Evolutionary conservation across 2,329 filamentous ascomycete species (phyloP).

Genomic region (Penicillium rolfsii): DNA sequence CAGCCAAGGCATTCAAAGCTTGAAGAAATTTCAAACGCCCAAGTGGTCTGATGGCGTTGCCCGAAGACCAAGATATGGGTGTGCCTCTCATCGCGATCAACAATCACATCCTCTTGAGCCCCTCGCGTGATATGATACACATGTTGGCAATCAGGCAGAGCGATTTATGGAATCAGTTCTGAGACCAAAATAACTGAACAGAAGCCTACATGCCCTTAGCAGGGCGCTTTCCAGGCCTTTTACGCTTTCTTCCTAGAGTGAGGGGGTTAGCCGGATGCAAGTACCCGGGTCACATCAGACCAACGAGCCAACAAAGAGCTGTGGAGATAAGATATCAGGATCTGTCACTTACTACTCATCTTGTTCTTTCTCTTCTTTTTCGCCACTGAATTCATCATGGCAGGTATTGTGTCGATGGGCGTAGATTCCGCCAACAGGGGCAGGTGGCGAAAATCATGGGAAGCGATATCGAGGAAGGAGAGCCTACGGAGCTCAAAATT

Average conservation of each 20-base stretch:
- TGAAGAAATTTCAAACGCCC: not conserved
- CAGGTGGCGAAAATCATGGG: not conserved
- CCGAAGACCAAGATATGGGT: not conserved
- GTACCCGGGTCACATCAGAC: not conserved
- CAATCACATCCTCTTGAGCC: not conserved
- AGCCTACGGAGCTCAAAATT: not conserved
- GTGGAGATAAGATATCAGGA: not conserved
- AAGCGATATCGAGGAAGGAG: not conserved
- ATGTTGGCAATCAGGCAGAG: not conserved
- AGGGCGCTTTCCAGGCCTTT: not conserved
- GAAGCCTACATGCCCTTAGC: not conserved
- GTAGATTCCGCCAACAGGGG: not conserved
- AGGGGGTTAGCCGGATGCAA: not conserved
- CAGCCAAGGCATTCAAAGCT: not conserved
- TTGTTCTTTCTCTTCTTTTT: not conserved
- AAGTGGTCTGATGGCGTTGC: not conserved
- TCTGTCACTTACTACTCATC: not conserved
- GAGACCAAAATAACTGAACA: not conserved
- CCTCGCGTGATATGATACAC: no score
- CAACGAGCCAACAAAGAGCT: not conserved
- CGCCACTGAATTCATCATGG: not conserved
- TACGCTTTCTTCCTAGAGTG: not conserved
- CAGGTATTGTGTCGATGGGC: not conserved
- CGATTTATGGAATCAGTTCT: not conserved
- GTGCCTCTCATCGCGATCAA: not conserved